Base-by-base conservation (phyloP, 1,139 yeast genomes). In the Geotrichum klebahnii region DNA sequence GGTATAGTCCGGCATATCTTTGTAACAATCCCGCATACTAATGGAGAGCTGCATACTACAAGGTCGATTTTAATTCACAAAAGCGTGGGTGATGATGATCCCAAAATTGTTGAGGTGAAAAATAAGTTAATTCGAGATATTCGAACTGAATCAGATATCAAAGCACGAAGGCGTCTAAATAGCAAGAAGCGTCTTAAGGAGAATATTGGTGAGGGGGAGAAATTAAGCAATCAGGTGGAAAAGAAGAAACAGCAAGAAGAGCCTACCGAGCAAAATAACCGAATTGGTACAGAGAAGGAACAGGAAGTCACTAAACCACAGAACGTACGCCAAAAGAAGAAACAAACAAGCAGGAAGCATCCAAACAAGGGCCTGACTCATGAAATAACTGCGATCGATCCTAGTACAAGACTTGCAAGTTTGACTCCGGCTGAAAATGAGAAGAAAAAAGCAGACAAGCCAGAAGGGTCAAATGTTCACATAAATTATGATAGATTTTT, bases 401-500 rank as follows among this genome's bases (percentile, higher is more conserved):
- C 38, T 5, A 19, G 38, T 8, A 19, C 38, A 5, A 35, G 38
- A 19, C 23, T 35, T 10, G 22, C 38, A 12, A 23, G 38, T 14
- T 35, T 35, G 12, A 16, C n/a, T n/a, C n/a, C n/a, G n/a, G n/a
- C n/a, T n/a, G n/a, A n/a, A n/a, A n/a, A n/a, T n/a, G n/a, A n/a
- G n/a, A n/a, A n/a, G n/a, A n/a, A n/a, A n/a, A n/a, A n/a, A n/a
- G n/a, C n/a, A n/a, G n/a, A n/a, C n/a, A n/a, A n/a, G n/a, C n/a
- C n/a, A n/a, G n/a, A n/a, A n/a, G n/a, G n/a, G n/a, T n/a, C n/a
- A n/a, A n/a, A n/a, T n/a, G n/a, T n/a, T n/a, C n/a, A n/a, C n/a
- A n/a, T 42, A 1, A 32, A 46, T 3, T 37, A 41, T 1, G 76
- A 80, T 2, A 62, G 63, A 2, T 68, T 82, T 44, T 80, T 74